Conservation (phyloP, 73 alveolate species). For the Durusdinium trenchii region DNA sequence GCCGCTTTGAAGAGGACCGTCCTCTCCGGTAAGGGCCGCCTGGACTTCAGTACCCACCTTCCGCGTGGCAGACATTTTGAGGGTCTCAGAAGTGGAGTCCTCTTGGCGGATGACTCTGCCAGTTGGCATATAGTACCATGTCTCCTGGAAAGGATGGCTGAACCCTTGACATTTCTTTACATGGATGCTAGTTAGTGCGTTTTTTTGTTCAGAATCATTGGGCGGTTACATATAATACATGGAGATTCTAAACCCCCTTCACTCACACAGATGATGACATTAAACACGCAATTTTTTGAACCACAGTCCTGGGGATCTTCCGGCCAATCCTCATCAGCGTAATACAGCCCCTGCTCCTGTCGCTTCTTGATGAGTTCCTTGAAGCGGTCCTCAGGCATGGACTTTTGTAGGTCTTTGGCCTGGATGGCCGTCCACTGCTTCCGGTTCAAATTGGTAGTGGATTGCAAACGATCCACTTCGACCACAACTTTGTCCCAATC, state of each 20-base stretch:
- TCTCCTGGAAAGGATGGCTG: background rate
- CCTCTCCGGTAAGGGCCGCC: background rate
- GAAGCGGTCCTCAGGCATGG: background rate
- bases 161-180: background rate
- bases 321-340: background rate
- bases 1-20: constrained; percentile 1
- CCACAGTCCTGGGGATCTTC: background rate
- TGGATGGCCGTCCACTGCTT: constrained; percentile 4
- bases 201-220: background rate
- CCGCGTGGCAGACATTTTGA: background rate
- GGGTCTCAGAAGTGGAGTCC: background rate
- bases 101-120: background rate
- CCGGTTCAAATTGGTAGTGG: background rate
- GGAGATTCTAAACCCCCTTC: background rate
- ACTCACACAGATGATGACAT: no score
- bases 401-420: background rate
- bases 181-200: background rate
- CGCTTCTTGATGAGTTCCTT: background rate
- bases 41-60: background rate
- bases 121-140: constrained; percentile 34
- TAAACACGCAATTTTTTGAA: no score
- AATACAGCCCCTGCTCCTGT: background rate
- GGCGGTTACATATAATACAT: background rate
- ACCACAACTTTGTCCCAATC: background rate
- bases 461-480: background rate